Evolutionary conservation across 2,329 filamentous ascomycete species (phyloP).

Genomic region (Penicillium sp.): DNA sequence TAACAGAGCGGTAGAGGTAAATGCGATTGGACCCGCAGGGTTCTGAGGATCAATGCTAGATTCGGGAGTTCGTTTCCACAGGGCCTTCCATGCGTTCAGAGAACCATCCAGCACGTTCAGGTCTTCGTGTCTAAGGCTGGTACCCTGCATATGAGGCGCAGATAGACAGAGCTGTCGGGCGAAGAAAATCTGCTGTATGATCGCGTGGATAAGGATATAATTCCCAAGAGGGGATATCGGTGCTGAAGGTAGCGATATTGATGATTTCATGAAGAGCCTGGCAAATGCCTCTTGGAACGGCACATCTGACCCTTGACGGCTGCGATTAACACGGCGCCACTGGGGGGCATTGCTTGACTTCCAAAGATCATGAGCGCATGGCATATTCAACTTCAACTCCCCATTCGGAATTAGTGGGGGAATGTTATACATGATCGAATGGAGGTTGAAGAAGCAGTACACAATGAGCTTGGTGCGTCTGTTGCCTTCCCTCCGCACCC

Average conservation of each 20-base stretch:
- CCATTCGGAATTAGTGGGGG: constrained; percentile 59
- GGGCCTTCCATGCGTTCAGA: constrained; percentile 53
- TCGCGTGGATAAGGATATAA: constrained; percentile 56
- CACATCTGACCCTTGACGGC: constrained; percentile 36
- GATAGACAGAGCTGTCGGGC: constrained; percentile 51
- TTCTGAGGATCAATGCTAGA: constrained; percentile 57
- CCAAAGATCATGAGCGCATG: constrained; percentile 57
- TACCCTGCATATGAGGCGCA: constrained; percentile 44
- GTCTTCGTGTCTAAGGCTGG: constrained; percentile 47
- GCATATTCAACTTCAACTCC: constrained; percentile 57
- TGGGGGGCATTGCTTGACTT: constrained; percentile 52
- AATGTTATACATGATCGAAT: constrained; percentile 64
- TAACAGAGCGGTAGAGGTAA: constrained; percentile 52
- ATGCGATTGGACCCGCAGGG: constrained; percentile 54
- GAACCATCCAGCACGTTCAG: constrained; percentile 49
- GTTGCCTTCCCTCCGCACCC: constrained; percentile 55
- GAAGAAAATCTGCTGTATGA: constrained; percentile 58
- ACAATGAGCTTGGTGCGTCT: constrained; percentile 59
- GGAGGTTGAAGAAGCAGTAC: constrained; percentile 61
- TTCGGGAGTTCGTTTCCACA: constrained; percentile 56
- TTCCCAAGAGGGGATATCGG: constrained; percentile 54
- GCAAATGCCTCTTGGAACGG: constrained; percentile 49
- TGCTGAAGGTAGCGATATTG: constrained; percentile 34
- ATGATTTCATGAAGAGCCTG: constrained; percentile 44
- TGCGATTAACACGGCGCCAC: constrained; percentile 49